Evolutionary conservation across 176 grass and related monocot genomes (phyloP), one percentile per base, ranked within the genome.

Genomic region (Cenchrus americanus): DNA sequence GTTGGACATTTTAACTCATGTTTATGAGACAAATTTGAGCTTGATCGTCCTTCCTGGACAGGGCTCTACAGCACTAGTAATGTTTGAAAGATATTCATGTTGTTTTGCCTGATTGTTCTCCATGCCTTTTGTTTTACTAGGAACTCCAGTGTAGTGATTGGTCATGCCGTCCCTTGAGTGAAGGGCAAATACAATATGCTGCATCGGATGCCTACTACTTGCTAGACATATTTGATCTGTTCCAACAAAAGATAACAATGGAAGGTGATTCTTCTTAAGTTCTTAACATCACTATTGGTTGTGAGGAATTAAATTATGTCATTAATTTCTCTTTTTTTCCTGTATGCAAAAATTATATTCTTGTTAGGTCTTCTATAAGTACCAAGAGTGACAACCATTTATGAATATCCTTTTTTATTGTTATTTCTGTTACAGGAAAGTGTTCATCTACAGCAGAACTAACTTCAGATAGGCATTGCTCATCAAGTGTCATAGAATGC

Each of bases 71-170:
- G 5, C 49, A 54, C 5, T 34, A 74, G 48, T 52, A 57, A n/a
- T 40, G 51, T 37, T 55, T 37, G 11, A 61, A 37, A 74, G 37
- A 2, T 5, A 55, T 40, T 57, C 5, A 4, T 14, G 17, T 41
- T 57, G 7, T 21, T 21, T 84, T 80, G n/a, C 9, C 63, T 80
- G 76, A 64, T 55, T 62, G 14, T 34, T 63, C 62, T 63, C 54
- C 57, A 60, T 61, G 21, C 14, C 19, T 73, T 86, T 65, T 76
- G 0, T 70, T 55, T 78, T 19, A 51, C 59, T 77, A 99, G 96
- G 96, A 99, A 89, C 88, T 99, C 51, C 96, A 99, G 54, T 99
- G 96, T 83, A 99, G 93, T 87, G 96, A 99, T 89, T 96, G 96
- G 96, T 96, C 93, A 48, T 86, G 80, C 37, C 89, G 93, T 1